Conservation (phyloP, 192 early-diverging fungal genomes). For the Backusella liffmaniae region DNA sequence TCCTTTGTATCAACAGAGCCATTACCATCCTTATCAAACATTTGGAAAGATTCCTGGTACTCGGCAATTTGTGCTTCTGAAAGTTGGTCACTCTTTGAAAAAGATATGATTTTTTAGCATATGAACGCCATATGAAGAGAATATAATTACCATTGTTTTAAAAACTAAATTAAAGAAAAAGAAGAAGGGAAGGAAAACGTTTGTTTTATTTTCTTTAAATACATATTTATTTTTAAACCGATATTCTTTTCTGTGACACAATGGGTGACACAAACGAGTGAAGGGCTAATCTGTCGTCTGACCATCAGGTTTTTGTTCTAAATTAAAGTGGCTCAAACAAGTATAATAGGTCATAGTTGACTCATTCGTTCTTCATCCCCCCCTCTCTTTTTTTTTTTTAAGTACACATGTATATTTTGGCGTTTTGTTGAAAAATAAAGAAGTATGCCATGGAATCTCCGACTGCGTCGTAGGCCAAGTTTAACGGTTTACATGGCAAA, state of each 20-base stretch:
- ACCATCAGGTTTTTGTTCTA: not conserved
- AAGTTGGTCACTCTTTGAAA: constrained; percentile 56
- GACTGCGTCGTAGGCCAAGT: not conserved
- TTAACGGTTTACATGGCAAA: not conserved
- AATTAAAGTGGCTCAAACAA: not conserved
- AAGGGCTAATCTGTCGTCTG: not conserved
- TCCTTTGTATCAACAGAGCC: constrained; percentile 74
- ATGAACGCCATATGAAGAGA: not conserved
- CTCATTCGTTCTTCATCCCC: not conserved
- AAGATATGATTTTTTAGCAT: not conserved
- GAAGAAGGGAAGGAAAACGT: not conserved
- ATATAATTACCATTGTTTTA: not conserved
- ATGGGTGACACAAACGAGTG: not conserved
- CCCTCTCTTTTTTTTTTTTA: not conserved
- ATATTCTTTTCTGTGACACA: not conserved
- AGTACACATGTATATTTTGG: not conserved
- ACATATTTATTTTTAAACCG: constrained; percentile 6
- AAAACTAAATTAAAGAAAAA: constrained; percentile 7
- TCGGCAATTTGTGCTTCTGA: constrained; percentile 72
- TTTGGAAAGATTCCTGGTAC: constrained; percentile 74
- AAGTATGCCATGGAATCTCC: not conserved
- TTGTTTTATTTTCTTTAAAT: not conserved
- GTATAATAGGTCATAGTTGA: not conserved
- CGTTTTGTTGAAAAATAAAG: not conserved
- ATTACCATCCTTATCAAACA: constrained; percentile 85